Conservation (phyloP, 805 yeast genomes). For the Wickerhamomyces hampshirensis region DNA sequence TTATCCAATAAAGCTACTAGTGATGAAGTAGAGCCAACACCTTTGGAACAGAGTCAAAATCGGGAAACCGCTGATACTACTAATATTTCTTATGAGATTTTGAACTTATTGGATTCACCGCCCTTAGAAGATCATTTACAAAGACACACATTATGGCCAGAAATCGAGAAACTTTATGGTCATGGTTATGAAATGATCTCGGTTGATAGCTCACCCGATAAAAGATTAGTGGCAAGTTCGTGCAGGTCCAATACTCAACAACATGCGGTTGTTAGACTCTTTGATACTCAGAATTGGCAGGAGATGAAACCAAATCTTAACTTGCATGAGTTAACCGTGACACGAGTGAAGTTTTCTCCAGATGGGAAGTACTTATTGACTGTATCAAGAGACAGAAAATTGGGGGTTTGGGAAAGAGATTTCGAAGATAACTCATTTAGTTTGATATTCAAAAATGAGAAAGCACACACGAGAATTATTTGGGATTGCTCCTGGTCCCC, state of each 20-base stretch:
- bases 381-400: conserved; percentile 87
- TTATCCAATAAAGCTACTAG: conserved; percentile 84
- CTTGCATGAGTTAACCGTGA: conserved; percentile 82
- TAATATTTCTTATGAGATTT: conserved; percentile 42
- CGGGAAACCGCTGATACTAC: conserved; percentile 30
- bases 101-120: conserved; percentile 45
- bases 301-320: conserved; percentile 52
- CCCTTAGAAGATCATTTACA: conserved; percentile 92
- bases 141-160: conserved; percentile 92
- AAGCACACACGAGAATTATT: conserved; percentile 86
- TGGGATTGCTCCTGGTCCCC: conserved; percentile 96
- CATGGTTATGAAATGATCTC: conserved; percentile 94
- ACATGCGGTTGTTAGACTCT: conserved; percentile 83
- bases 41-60: conserved; percentile 20
- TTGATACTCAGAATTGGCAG: conserved; percentile 56
- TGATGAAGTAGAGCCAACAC: conserved; percentile 30
- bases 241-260: conserved; percentile 79
- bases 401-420: conserved; percentile 63
- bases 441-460: conserved; percentile 40
- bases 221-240: conserved; percentile 73
- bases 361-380: conserved; percentile 60
- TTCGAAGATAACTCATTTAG: conserved; percentile 34
- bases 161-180: conserved; percentile 89
- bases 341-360: conserved; percentile 72
- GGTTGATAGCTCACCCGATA: conserved; percentile 64